Evolutionary conservation across 2,329 filamentous ascomycete genomes (phyloP), one percentile per base, ranked within the genome.

Genomic region (Pleomassaria siparia): DNA sequence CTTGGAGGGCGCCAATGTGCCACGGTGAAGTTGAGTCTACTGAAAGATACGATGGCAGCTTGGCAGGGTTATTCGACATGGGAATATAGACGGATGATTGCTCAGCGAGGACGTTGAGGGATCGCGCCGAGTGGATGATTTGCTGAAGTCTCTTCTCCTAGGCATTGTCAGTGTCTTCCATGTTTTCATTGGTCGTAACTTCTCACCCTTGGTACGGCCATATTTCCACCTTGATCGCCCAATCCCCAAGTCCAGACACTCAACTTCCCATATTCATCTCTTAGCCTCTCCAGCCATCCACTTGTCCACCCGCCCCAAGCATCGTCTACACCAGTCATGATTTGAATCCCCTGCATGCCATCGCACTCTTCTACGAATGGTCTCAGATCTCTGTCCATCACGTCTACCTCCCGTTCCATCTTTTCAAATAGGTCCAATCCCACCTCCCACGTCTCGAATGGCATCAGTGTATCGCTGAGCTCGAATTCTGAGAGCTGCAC

Each of bases 311-410:
- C 69, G 53, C 75, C 67, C 76, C 76, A 78, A 51, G 79, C 70
- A 75, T 80, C 59, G 73, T 84, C 72, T 49, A 79, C 63, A 51
- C 79, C 65, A 56, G 80, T 66, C 62, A 83, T 62, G 56, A 77
- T 64, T 59, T 97, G 92, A 15, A 99, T 77, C 0, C 87, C 92
- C 70, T 96, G 91, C 73, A 97, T 80, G 46, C 90, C 85, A 69
- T 99, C 94, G 55, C 91, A 94, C 72, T 97, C 94, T 73, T 99
- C 94, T 2, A 86, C 83, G 66, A 96, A 96, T 0, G 85, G 85
- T 29, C 94, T 80, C 55, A 96, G 75, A 67, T 99, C 92, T 43
- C 91, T 82, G 66, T 99, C 94, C 3, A 96, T 75, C 4, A 97
- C 71, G 60, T 96, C 92, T 56, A 91, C 84, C 61, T 95, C 90